Conservation (phyloP, 1,284 basidiomycete species). For the Meripilus lineatus region DNA sequence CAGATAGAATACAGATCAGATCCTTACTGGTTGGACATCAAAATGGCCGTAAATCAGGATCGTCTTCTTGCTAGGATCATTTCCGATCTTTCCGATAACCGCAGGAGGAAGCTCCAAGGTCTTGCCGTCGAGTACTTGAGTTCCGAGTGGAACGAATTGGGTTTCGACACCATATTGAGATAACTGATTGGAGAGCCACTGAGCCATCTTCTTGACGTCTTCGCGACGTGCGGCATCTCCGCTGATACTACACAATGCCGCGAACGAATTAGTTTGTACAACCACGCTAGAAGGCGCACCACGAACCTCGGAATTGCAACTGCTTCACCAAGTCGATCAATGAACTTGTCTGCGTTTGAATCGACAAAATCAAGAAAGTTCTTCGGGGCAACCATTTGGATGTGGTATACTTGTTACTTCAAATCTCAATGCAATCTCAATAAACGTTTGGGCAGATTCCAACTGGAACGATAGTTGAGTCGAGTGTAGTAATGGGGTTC, state of each 20-base stretch:
- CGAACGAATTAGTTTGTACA: background rate
- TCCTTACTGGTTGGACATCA: slow-evolving; percentile 75
- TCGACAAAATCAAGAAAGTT: slow-evolving; percentile 65
- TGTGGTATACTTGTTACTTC: background rate
- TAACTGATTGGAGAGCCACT: slow-evolving; percentile 74
- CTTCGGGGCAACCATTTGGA: slow-evolving; percentile 35
- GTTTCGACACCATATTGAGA: slow-evolving; percentile 74
- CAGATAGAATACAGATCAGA: background rate
- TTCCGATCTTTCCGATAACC: slow-evolving; percentile 81
- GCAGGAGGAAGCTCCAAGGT: slow-evolving; percentile 82
- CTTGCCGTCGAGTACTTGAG: slow-evolving; percentile 77
- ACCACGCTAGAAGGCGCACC: background rate
- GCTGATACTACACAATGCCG: slow-evolving; percentile 46
- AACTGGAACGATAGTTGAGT: too few relatives aligned
- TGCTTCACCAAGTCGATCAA: slow-evolving; percentile 76
- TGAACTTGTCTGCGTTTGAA: slow-evolving; percentile 67
- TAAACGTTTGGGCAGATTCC: background rate
- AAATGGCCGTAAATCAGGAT: slow-evolving; percentile 92
- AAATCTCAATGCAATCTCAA: background rate
- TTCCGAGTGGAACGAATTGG: slow-evolving; percentile 72
- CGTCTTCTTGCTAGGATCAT: slow-evolving; percentile 87
- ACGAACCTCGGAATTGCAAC: slow-evolving; percentile 84
- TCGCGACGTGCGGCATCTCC: slow-evolving; percentile 62
- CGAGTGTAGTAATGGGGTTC: background rate
- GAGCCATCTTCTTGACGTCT: slow-evolving; percentile 81